Base-by-base conservation (phyloP, 495 filamentous ascomycete genomes). In the Xylaria telfairii region DNA sequence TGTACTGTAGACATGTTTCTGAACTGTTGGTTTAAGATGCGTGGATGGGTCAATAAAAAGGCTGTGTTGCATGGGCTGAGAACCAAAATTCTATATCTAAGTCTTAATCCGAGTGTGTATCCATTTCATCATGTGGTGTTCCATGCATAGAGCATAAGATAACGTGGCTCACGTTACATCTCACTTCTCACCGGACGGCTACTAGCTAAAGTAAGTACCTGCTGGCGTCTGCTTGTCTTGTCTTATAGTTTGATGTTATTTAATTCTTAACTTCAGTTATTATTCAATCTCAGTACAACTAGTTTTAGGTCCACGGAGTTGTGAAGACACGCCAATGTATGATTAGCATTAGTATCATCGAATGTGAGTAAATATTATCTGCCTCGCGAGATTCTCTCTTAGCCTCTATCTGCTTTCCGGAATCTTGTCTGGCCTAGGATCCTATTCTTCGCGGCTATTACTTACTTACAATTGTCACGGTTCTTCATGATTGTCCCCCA, bases 1-100 rank as follows among this genome's bases (percentile, higher is more conserved):
- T 61, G 42, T 49, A 64, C 59, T 70, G 68, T 70, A 70, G 17
- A 70, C 64, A 70, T 70, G 46, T 44, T 64, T 42, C 46, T 47
- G 56, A 24, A 17, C 59, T 21, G 49, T 21, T n/a, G 68, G 21
- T 70, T 39, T 39, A 34, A 70, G 68, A 70, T 49, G 57, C 24
- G 60, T 56, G 60, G 37, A 42, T 28, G 68, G 49, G 51, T 9
- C 41, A 65, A 47, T 57, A 57, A 70, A 70, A 70, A 34, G 68
- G 34, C 10, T 64, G 60, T 41, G 39, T 46, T 59, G 12, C 49
- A 28, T 57, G 61, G 28, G 17, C 39, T 54, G 46, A 53, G 30
- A 54, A 42, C 39, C 3, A 64, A 64, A 0, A 24, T 64, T 70
- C 44, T 28, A 41, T 28, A 41, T 15, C 19, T 41, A 26, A 32